Conservation (phyloP, 1,284 basidiomycete species). For the Sporisorium graminicola region DNA sequence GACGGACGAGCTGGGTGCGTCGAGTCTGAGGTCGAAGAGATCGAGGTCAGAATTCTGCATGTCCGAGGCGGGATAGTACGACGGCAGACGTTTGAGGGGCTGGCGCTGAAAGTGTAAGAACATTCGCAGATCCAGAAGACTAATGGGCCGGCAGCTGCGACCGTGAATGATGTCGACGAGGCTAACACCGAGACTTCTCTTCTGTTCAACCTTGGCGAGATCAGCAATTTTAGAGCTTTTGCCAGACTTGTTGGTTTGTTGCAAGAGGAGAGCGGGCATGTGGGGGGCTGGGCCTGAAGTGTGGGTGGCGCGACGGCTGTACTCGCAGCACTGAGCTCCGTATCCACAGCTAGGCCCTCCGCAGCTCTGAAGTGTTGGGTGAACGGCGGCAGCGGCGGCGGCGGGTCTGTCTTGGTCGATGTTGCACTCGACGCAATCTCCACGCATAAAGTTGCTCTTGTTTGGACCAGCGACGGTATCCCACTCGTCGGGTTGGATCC, state of each 20-base stretch:
- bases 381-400: slow-evolving; percentile 8
- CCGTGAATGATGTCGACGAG: slow-evolving; percentile 57
- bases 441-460: slow-evolving; percentile 47
- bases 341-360: slow-evolving; percentile 47
- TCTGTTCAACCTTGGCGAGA: slow-evolving; percentile 25
- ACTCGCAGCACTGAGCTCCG: slow-evolving; percentile 48
- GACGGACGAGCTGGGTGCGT: slow-evolving; percentile 12
- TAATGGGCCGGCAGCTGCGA: slow-evolving; percentile 57
- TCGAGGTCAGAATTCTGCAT: slow-evolving; percentile 32
- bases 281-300: slow-evolving; percentile 10
- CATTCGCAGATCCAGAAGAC: slow-evolving; percentile 37
- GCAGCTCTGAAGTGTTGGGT: slow-evolving; percentile 25
- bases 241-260: not conserved
- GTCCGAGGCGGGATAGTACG: slow-evolving; percentile 46
- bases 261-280: slow-evolving; percentile 13
- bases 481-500: slow-evolving; percentile 53
- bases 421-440: slow-evolving; percentile 35
- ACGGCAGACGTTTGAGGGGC: slow-evolving; percentile 24
- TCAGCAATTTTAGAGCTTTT: slow-evolving; percentile 18
- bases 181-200: slow-evolving; percentile 43
- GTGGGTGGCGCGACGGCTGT: slow-evolving; percentile 39
- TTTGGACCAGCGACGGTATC: slow-evolving; percentile 45
- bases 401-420: slow-evolving; percentile 11
- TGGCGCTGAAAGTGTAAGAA: slow-evolving; percentile 45
- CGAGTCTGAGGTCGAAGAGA: slow-evolving; percentile 34